Percentiles rank a stretch among this genome's conserved stretches.
These are phyloP conservation scores for Aspergillus glaucus DNA, from an alignment of 2,329 filamentous ascomycete genomes.

Conservation along the genomic window DNA sequence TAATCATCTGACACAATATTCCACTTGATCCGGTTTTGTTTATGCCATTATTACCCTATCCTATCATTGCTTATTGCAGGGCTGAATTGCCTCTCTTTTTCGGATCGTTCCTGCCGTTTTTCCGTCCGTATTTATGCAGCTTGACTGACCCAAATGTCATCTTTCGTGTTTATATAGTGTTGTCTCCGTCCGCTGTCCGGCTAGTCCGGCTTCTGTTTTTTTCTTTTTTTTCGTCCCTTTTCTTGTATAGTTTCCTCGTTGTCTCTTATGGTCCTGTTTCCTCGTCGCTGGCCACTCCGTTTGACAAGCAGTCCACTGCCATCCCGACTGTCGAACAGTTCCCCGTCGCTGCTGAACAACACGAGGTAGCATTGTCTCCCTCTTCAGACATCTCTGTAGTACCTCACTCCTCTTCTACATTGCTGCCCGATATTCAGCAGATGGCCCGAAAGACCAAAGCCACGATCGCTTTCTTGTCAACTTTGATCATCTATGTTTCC, in stretches of 20 bases:
- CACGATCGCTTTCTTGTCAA: conserved; percentile 35
- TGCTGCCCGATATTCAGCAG: conserved; percentile 19
- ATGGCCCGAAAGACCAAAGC: conserved; percentile 37
- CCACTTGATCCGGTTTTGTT: conserved; percentile 1
- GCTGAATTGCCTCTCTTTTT: background rate
- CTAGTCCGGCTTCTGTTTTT: conserved; percentile 7
- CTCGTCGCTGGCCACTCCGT: background rate
- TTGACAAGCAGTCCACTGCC: conserved; percentile 3
- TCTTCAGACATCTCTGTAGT: background rate
- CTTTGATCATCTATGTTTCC: conserved; percentile 38
- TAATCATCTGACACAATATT: conserved; percentile 6
- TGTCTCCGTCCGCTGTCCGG: conserved; percentile 8
- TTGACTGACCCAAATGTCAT: no score
- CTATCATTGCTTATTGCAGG: no score
- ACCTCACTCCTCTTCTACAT: background rate
- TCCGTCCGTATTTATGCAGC: no score
- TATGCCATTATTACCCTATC: background rate
- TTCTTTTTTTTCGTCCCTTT: conserved; percentile 3
- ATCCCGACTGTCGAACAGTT: background rate
- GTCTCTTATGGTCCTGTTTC: conserved; percentile 2
- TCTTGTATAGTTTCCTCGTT: conserved; percentile 4
- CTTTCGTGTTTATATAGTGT: conserved; percentile 15
- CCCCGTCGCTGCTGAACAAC: background rate
- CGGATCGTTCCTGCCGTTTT: conserved; percentile 6
- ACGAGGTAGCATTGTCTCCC: background rate